A percentile compares a stretch with the other conserved stretches of the same genome.
These are phyloP conservation scores for Martiniozyma abietophila DNA, from an alignment of 805 yeast species.

Conservation along the genomic window DNA sequence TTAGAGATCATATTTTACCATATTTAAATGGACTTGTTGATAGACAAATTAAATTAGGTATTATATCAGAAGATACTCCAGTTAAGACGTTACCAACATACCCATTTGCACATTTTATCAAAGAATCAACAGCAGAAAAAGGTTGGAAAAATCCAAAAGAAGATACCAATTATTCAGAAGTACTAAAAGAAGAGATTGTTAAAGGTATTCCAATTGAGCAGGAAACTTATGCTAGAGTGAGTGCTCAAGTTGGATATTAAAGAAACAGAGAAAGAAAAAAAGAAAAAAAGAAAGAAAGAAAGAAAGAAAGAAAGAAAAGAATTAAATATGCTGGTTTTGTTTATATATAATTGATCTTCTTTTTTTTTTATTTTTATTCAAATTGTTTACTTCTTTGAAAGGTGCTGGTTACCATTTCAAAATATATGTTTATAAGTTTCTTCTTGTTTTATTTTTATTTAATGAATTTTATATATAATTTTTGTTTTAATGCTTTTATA, in stretches of 20 bases:
- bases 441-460: not conserved
- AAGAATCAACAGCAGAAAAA: conserved; percentile 26
- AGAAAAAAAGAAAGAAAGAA: too few species aligned
- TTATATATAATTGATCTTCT: too few species aligned
- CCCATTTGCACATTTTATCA: conserved; percentile 52
- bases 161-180: conserved; percentile 18
- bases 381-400: too few species aligned
- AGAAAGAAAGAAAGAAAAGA: too few species aligned
- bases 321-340: too few species aligned
- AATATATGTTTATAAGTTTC: too few species aligned
- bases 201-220: conserved; percentile 18
- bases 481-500: not conserved
- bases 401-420: too few species aligned
- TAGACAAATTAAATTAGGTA: conserved; percentile 47
- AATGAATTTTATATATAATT: not conserved
- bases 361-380: too few species aligned
- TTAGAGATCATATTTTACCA: conserved; percentile 50
- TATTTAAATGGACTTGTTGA: conserved; percentile 49
- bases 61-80: conserved; percentile 47
- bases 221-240: conserved; percentile 15
- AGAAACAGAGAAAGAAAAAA: too few species aligned
- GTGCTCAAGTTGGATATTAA: conserved; percentile 11
- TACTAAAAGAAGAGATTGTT: conserved; percentile 19
- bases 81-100: conserved; percentile 49
- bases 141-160: conserved; percentile 35